phyloP scores from a whole-genome alignment of 1,284 basidiomycete species.

The Rugiboletus extremiorientalis region DNA sequence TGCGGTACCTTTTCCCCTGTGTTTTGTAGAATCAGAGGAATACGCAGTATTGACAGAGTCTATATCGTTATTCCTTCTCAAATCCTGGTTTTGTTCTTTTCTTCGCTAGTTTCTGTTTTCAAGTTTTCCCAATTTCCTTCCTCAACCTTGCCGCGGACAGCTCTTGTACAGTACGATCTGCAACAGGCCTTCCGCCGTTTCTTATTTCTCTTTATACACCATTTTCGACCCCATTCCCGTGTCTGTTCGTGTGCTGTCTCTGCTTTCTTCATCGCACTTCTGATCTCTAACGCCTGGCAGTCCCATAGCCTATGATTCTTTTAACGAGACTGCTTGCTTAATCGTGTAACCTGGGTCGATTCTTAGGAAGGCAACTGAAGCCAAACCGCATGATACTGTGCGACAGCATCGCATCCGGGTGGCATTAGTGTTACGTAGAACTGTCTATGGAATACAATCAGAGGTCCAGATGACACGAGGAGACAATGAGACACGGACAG shows the following conservation, averaged over 20 bases:
- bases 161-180: slow-evolving; percentile 27
- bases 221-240: slow-evolving; percentile 1
- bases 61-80: neutral
- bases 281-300: neutral
- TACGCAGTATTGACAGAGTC: slow-evolving; percentile 25
- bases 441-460: no score
- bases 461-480: neutral
- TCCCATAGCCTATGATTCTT: slow-evolving; percentile 19
- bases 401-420: neutral
- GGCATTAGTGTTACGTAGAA: no score
- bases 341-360: slow-evolving; percentile 13
- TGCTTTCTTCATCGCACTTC: neutral
- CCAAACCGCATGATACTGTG: neutral
- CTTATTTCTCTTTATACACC: slow-evolving; percentile 38
- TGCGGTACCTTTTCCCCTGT: slow-evolving; percentile 1
- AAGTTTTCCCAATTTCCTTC: neutral
- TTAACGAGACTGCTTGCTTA: slow-evolving; percentile 18
- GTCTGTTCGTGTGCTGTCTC: slow-evolving; percentile 10
- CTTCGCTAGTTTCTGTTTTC: slow-evolving; percentile 1
- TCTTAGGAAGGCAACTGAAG: neutral
- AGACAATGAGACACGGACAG: neutral
- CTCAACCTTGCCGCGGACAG: slow-evolving; percentile 11
- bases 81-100: neutral
- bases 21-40: slow-evolving; percentile 26
- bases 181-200: slow-evolving; percentile 16